Percentiles rank a stretch among this genome's conserved stretches.
phyloP scores from a whole-genome alignment of 139 green algal genomes.

The Volvox africanus region DNA sequence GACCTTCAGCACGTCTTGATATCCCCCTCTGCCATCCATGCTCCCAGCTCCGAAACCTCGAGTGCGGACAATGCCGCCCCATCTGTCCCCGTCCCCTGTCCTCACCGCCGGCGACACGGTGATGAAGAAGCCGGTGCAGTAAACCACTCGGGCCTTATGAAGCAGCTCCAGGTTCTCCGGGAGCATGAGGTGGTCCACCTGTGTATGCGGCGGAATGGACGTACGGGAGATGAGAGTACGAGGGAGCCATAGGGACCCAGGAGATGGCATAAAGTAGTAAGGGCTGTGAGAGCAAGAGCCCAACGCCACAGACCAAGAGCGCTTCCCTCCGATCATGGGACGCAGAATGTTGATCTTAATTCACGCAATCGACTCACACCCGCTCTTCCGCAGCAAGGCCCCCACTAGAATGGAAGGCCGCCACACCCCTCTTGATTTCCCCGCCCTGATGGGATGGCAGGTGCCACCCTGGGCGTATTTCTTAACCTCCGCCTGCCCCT shows the following conservation, averaged over 20 bases:
- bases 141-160: slow-evolving; percentile 90
- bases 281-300: too few relatives aligned
- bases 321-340: too few relatives aligned
- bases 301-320: too few relatives aligned
- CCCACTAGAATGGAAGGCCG: too few relatives aligned
- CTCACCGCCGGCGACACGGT: slow-evolving; percentile 71
- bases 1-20: too few relatives aligned
- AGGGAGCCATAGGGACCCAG: neutral
- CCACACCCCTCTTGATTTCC: too few relatives aligned
- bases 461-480: neutral
- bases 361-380: too few relatives aligned
- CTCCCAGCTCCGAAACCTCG: too few relatives aligned
- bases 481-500: neutral
- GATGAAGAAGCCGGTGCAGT: slow-evolving; percentile 99
- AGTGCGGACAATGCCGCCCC: neutral
- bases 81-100: neutral
- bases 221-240: neutral
- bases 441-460: too few relatives aligned
- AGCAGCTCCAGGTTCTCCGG: slow-evolving; percentile 86
- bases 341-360: too few relatives aligned
- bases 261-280: neutral
- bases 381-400: too few relatives aligned
- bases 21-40: too few relatives aligned
- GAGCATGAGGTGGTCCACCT: slow-evolving; percentile 80
- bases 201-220: neutral